These are phyloP conservation scores for Bimuria novae-zelandiae DNA, from an alignment of 2,329 filamentous ascomycete genomes.

Conservation along the genomic window DNA sequence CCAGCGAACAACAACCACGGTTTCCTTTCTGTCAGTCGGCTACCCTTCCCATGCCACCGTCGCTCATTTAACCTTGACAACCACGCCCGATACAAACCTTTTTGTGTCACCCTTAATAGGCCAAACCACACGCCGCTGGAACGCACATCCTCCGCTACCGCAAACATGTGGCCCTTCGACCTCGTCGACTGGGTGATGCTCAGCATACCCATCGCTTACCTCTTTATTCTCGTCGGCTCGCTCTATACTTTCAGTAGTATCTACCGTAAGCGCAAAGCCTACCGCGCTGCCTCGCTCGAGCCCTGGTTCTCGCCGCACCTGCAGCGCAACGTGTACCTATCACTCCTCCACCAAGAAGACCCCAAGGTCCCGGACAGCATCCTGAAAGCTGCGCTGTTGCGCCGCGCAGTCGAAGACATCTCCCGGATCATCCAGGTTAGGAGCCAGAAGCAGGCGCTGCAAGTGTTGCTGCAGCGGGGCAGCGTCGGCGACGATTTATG, in stretches of 20 bases:
- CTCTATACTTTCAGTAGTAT: conserved; percentile 90
- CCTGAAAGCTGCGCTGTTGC: conserved; percentile 83
- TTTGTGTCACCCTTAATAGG: neutral
- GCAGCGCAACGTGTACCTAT: conserved; percentile 92
- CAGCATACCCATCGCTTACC: conserved; percentile 84
- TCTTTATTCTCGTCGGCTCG: conserved; percentile 83
- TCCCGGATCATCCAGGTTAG: conserved; percentile 87
- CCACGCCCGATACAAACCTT: neutral
- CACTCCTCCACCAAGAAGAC: conserved; percentile 81
- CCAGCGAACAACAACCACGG: conserved; percentile 9
- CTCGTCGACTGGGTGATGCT: conserved; percentile 82
- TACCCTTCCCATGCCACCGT: conserved; percentile 16
- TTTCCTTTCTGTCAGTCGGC: conserved; percentile 9
- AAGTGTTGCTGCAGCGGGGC: conserved; percentile 80
- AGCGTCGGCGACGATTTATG: conserved; percentile 96
- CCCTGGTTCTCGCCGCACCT: conserved; percentile 94
- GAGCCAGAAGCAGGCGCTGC: conserved; percentile 84
- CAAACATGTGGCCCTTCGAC: conserved; percentile 44
- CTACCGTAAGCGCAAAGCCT: conserved; percentile 88
- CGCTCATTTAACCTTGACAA: conserved; percentile 20
- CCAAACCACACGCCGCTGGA: neutral
- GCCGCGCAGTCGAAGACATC: conserved; percentile 91
- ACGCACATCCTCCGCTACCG: conserved; percentile 9
- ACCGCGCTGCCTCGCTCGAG: conserved; percentile 78
- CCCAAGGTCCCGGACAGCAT: conserved; percentile 78